Conservation (phyloP, 129 eudicot genomes). For the Arctium minus region DNA sequence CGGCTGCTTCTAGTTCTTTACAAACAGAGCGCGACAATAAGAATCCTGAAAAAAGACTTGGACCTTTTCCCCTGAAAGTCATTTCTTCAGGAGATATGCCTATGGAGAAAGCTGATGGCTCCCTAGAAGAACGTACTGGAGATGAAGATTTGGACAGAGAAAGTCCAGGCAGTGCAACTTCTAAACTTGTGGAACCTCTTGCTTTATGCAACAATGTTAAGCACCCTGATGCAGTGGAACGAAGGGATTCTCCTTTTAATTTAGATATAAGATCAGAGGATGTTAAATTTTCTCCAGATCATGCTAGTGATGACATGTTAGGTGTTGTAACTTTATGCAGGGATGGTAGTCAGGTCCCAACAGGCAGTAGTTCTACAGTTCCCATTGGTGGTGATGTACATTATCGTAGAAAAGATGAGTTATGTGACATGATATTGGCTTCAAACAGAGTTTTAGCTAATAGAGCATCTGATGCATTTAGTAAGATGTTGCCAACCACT, state of each 20-base stretch:
- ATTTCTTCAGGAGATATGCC: constrained; percentile 32
- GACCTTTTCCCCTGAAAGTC: constrained; percentile 31
- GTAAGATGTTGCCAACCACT: constrained; percentile 49
- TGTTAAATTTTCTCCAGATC: constrained; percentile 22
- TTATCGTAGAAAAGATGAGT: constrained; percentile 9
- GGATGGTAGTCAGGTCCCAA: constrained; percentile 22
- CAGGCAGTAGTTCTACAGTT: constrained; percentile 3
- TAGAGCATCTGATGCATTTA: constrained; percentile 43
- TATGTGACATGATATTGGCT: constrained; percentile 37
- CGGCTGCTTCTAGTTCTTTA: constrained; percentile 36
- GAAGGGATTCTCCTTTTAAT: constrained; percentile 19
- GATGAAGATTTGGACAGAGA: constrained; percentile 45
- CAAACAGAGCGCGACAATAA: constrained; percentile 22
- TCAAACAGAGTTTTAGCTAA: constrained; percentile 54
- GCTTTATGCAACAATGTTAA: constrained; percentile 7
- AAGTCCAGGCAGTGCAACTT: constrained; percentile 69
- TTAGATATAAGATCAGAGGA: constrained; percentile 22
- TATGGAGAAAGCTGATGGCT: constrained; percentile 22
- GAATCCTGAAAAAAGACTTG: constrained; percentile 27
- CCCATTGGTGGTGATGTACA: constrained; percentile 2
- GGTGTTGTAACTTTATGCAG: constrained; percentile 2
- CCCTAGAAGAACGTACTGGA: constrained; percentile 12
- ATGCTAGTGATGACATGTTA: constrained; percentile 10
- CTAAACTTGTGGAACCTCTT: constrained; percentile 41
- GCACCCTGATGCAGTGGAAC: constrained; percentile 4